phyloP scores from a whole-genome alignment of 495 filamentous ascomycete species.

The Penicillium parvum region DNA sequence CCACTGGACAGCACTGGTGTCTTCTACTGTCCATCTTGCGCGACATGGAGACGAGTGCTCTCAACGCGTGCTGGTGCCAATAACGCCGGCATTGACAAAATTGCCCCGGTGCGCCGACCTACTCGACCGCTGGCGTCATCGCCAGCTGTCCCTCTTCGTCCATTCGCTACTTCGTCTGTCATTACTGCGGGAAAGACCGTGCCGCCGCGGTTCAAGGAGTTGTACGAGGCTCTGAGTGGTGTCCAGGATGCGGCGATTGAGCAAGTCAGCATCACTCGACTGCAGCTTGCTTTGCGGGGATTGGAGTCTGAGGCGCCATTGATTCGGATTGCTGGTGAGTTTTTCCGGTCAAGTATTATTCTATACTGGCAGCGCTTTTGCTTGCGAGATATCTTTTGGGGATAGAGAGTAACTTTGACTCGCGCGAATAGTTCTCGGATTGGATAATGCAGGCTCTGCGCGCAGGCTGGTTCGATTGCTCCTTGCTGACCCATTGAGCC shows the following conservation, averaged over 20 bases:
- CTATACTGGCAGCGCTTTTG: background rate
- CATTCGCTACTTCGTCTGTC: constrained; percentile 24
- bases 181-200: constrained; percentile 30
- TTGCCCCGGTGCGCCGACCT: constrained; percentile 6
- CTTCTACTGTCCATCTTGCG: constrained; percentile 39
- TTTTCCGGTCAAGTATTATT: background rate
- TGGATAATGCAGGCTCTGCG: constrained; percentile 44
- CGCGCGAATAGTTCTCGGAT: constrained; percentile 44
- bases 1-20: constrained; percentile 18
- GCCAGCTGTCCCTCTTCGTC: constrained; percentile 2
- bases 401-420: constrained; percentile 1
- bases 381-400: background rate
- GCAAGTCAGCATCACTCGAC: constrained; percentile 67
- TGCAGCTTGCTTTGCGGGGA: constrained; percentile 76
- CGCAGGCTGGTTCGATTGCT: constrained; percentile 63
- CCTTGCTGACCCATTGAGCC: constrained; percentile 71
- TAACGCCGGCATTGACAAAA: constrained; percentile 10
- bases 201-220: constrained; percentile 38
- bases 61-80: constrained; percentile 27
- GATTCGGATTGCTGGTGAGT: constrained; percentile 66
- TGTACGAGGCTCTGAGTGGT: constrained; percentile 58
- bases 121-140: constrained; percentile 3
- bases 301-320: constrained; percentile 60
- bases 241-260: constrained; percentile 59
- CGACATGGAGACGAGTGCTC: constrained; percentile 31